Percentiles rank a stretch among this genome's conserved stretches.
These are phyloP conservation scores for Leishmania tropica DNA, from an alignment of 208 protist genomes.

Conservation along the genomic window DNA sequence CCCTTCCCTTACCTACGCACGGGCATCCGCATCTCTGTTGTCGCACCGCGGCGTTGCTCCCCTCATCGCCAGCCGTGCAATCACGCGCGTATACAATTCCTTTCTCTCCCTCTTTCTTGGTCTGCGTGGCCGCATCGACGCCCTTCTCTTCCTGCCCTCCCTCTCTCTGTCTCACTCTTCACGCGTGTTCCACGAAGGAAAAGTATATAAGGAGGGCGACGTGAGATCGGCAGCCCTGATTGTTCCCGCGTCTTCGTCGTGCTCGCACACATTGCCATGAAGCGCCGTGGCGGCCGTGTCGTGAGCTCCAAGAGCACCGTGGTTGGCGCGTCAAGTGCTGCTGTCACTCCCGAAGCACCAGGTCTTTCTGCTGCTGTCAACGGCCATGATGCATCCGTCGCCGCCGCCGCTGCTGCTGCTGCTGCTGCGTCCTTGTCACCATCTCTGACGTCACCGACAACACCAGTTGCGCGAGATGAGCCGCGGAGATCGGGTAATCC, in stretches of 20 bases:
- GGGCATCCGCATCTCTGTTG: not conserved
- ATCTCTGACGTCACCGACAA: conserved; percentile 1
- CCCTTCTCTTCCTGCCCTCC: too few species aligned
- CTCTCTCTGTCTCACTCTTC: not conserved
- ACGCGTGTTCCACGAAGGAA: not conserved
- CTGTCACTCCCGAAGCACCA: not conserved
- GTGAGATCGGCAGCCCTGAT: not conserved
- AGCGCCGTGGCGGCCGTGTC: conserved; percentile 42
- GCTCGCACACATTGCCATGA: conserved; percentile 18
- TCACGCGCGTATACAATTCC: not conserved
- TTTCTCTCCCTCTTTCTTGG: not conserved
- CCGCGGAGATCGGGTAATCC: not conserved
- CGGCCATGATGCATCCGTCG: not conserved
- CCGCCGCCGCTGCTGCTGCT: not conserved
- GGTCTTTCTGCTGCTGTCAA: not conserved
- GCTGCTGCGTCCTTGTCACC: conserved; percentile 1
- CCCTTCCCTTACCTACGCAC: not conserved
- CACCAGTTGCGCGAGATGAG: not conserved
- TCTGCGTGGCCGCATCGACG: not conserved
- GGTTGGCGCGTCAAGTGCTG: not conserved
- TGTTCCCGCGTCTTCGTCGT: not conserved
- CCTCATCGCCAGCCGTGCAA: not conserved
- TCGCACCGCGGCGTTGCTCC: not conserved
- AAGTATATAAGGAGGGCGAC: not conserved
- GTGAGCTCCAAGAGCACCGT: conserved; percentile 36